These are phyloP conservation scores for Citrullus amarus DNA, from an alignment of 306 rosid genomes.

Conservation along the genomic window DNA sequence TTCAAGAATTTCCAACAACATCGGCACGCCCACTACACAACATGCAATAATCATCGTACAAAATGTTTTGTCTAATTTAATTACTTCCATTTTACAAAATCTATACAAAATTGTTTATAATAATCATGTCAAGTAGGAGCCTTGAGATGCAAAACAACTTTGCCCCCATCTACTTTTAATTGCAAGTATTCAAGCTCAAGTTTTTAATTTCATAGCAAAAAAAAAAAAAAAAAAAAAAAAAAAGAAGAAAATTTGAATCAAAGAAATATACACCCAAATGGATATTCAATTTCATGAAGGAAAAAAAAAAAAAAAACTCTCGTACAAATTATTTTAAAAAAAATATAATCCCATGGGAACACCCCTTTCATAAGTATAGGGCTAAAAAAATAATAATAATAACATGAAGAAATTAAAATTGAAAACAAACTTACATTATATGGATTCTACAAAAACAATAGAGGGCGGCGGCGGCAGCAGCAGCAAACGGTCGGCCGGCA, in stretches of 20 bases:
- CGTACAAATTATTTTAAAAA: background rate
- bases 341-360: background rate
- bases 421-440: background rate
- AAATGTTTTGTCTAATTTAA: background rate
- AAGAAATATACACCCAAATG: background rate
- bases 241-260: too few species aligned
- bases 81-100: slow-evolving; percentile 8
- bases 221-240: background rate
- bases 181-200: background rate
- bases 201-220: background rate
- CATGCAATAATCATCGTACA: background rate
- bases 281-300: background rate
- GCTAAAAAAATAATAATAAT: background rate
- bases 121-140: slow-evolving; percentile 6
- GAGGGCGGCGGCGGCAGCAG: background rate
- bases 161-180: background rate
- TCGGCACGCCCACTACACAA: background rate
- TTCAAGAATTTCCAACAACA: background rate
- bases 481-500: background rate
- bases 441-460: background rate
- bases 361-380: slow-evolving; percentile 1
- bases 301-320: background rate
- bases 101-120: background rate
- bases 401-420: background rate
- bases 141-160: background rate